Conservation (phyloP, 441 rosid species). For the Pelargonium fulgidum region DNA sequence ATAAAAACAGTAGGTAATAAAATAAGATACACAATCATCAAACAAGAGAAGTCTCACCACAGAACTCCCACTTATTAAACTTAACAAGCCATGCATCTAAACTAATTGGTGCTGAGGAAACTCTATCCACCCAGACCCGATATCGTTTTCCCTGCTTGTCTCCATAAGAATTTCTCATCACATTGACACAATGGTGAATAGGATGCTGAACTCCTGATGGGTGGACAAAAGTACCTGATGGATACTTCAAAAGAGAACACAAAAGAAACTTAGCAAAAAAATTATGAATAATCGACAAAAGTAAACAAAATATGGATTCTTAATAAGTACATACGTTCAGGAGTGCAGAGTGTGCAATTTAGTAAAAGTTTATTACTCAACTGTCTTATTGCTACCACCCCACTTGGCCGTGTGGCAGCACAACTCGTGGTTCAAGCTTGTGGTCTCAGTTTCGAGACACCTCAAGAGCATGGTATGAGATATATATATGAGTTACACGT, state of each 20-base stretch:
- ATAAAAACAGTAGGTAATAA: neutral
- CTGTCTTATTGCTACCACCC: too few species aligned
- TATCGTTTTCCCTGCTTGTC: conserved; percentile 67
- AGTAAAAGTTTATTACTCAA: too few species aligned
- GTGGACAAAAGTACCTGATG: conserved; percentile 46
- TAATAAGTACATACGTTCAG: too few species aligned
- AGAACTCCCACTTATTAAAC: conserved; percentile 55
- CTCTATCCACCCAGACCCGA: conserved; percentile 75
- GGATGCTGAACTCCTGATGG: conserved; percentile 66
- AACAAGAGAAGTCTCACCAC: conserved; percentile 29
- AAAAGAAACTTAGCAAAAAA: neutral
- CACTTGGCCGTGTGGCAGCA: too few species aligned
- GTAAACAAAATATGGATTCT: too few species aligned
- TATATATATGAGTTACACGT: too few species aligned
- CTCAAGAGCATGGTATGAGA: too few species aligned
- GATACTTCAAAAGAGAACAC: conserved; percentile 25
- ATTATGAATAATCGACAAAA: neutral
- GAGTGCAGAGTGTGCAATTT: too few species aligned
- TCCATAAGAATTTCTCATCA: conserved; percentile 46
- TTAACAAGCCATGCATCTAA: conserved; percentile 48
- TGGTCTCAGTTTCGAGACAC: too few species aligned
- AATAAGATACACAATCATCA: neutral
- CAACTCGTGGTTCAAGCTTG: too few species aligned
- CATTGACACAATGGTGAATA: conserved; percentile 43
- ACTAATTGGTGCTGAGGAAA: conserved; percentile 45